Evolutionary conservation across 352 stramenopile species (phyloP), one percentile per base, ranked within the genome.

Genomic region (Phytophthora sp.): DNA sequence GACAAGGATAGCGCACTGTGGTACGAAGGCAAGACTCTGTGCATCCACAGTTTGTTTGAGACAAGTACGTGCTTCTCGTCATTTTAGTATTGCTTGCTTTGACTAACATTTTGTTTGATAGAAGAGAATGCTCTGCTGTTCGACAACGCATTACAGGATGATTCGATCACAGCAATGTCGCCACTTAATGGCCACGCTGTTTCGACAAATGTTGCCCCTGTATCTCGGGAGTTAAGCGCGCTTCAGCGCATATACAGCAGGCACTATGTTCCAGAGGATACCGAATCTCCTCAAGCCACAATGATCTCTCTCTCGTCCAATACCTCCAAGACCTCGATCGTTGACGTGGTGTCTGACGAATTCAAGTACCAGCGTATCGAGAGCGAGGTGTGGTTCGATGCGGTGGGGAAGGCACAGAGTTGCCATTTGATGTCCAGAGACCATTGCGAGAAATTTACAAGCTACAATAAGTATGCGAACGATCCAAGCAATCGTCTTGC

Each of bases 381-480:
- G 52, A 44, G 27, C 23, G 39, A 65, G 46, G 12, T 27, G 26
- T 46, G 28, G 24, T 65, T 65, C 7, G 28, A 37, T 17, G 8
- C 43, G 6, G 18, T 57, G 32, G 45, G 62, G 32, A 66, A 62
- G 42, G 48, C 61, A 32, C 20, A 71, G 35, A 66, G 42, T 41
- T 66, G 62, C 17, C 62, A 66, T 62, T 42, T 66, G 54, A 62
- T 70, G 37, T 65, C 54, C 26, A 61, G n/a, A 54, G 42, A 66
- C 5, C 38, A 64, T 60, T 64, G 53, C 27, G 45, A 4, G 34
- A 59, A 30, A 50, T 53, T 50, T 37, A 0, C 37, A 54, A 66
- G 20, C 9, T 54, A 66, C 32, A 24, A 55, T 0, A 72, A 72
- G 43, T 58, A 58, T 49, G 43, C 54, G 27, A 53, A 51, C 38